Evolutionary conservation across 1,284 basidiomycete species (phyloP), one percentile per base, ranked within the genome.

Genomic region (Austropuccinia psidii): DNA sequence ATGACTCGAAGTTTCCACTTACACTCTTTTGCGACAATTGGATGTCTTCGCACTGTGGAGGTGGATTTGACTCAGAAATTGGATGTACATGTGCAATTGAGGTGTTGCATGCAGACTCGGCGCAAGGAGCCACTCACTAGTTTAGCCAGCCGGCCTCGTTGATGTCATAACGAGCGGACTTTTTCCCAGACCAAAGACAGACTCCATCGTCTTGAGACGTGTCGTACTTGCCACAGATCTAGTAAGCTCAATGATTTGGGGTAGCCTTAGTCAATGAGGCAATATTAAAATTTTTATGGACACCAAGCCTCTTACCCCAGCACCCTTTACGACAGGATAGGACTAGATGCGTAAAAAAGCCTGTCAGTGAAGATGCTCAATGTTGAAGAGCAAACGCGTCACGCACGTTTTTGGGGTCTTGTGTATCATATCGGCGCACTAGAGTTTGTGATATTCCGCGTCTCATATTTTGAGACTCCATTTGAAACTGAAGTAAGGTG

Each of bases 301-400:
- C n/a, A n/a, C n/a, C n/a, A n/a, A n/a, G 29, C 11, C 15, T 43
- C 65, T 37, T 68, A 68, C 65, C 54, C 66, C 66, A 2, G 27
- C 8, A 7, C 66, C 66, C 21, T 49, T 37, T 9, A 21, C 69
- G 33, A 62, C 21, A 17, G 57, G n/a, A 29, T 31, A 41, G n/a
- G 19, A 7, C 68, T 70, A 29, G 21, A 27, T 6, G n/a, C n/a
- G n/a, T n/a, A n/a, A n/a, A n/a, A n/a, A n/a, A n/a, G n/a, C n/a
- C n/a, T n/a, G n/a, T n/a, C n/a, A n/a, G n/a, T n/a, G n/a, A n/a
- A n/a, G n/a, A n/a, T n/a, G n/a, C n/a, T n/a, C n/a, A n/a, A n/a
- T n/a, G n/a, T n/a, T n/a, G n/a, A n/a, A n/a, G n/a, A n/a, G n/a
- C n/a, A n/a, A n/a, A n/a, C n/a, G n/a, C n/a, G n/a, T n/a, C n/a